Evolutionary conservation across 1,284 basidiomycete species (phyloP).

Genomic region (Ustilago esculenta): DNA sequence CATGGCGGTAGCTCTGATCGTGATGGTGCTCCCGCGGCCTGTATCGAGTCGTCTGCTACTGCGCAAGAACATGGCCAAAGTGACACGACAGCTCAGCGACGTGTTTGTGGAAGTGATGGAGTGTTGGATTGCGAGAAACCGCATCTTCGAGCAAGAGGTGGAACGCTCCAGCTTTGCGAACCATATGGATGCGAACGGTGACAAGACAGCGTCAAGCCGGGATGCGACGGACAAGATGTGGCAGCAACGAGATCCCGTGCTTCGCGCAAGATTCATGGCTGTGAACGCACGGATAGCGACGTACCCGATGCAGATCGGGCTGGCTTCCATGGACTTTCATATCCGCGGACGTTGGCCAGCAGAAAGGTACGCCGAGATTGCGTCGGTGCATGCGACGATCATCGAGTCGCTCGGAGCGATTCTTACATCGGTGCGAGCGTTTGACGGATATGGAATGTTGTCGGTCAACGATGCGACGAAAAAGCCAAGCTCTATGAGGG

Average conservation of each 20-base stretch:
- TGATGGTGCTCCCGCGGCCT: slow-evolving; percentile 68
- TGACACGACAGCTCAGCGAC: slow-evolving; percentile 36
- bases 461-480: slow-evolving; percentile 5
- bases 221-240: slow-evolving; percentile 22
- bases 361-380: slow-evolving; percentile 70
- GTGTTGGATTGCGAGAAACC: slow-evolving; percentile 50
- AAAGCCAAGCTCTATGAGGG: neutral
- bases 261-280: slow-evolving; percentile 68
- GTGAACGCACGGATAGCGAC: slow-evolving; percentile 65
- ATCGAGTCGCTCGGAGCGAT: slow-evolving; percentile 48
- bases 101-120: slow-evolving; percentile 35
- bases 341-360: slow-evolving; percentile 72
- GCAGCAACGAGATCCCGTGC: slow-evolving; percentile 29
- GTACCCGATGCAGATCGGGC: slow-evolving; percentile 71
- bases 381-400: slow-evolving; percentile 58
- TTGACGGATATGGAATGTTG: slow-evolving; percentile 11
- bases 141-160: slow-evolving; percentile 69
- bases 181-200: slow-evolving; percentile 69
- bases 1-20: slow-evolving; percentile 58
- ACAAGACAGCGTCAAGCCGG: slow-evolving; percentile 34
- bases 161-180: slow-evolving; percentile 67
- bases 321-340: slow-evolving; percentile 66
- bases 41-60: slow-evolving; percentile 71
- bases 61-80: slow-evolving; percentile 70
- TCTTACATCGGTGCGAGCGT: slow-evolving; percentile 20